Evolutionary conservation across 768 basidiomycete genomes (phyloP).

Genomic region (Boletus huronensis): DNA sequence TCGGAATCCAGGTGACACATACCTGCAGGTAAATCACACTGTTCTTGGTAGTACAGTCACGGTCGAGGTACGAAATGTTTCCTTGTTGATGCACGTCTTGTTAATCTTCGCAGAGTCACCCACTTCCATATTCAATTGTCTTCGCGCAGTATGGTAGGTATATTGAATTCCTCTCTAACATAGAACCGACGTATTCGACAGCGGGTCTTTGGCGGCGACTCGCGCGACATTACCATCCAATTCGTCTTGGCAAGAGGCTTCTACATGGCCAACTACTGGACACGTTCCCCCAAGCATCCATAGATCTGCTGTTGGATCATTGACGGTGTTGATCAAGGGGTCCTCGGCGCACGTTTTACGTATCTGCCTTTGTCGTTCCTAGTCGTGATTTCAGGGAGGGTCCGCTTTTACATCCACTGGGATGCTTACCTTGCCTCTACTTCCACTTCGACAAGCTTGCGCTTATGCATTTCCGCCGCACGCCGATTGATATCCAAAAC

Average conservation of each 20-base stretch:
- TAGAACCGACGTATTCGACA: conserved; percentile 19
- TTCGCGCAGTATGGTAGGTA: conserved; percentile 55
- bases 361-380: conserved; percentile 30
- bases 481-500: conserved; percentile 68
- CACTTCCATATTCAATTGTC: conserved; percentile 46
- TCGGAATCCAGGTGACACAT: conserved; percentile 24
- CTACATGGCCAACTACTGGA: conserved; percentile 47
- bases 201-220: conserved; percentile 50
- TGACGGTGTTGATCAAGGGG: conserved; percentile 13
- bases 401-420: neutral
- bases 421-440: conserved; percentile 52
- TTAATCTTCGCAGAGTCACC: conserved; percentile 43
- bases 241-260: conserved; percentile 48
- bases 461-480: conserved; percentile 68
- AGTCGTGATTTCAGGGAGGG: neutral
- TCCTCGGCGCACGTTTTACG: conserved; percentile 15
- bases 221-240: conserved; percentile 54
- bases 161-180: neutral
- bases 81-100: neutral
- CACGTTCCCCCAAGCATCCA: conserved; percentile 39
- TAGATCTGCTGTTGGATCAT: neutral
- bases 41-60: conserved; percentile 19
- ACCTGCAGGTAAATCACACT: conserved; percentile 27
- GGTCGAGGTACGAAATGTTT: conserved; percentile 16
- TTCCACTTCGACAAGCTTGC: conserved; percentile 58